Evolutionary conservation across 495 filamentous ascomycete species (phyloP).

Genomic region (Coniosporium apollinis): DNA sequence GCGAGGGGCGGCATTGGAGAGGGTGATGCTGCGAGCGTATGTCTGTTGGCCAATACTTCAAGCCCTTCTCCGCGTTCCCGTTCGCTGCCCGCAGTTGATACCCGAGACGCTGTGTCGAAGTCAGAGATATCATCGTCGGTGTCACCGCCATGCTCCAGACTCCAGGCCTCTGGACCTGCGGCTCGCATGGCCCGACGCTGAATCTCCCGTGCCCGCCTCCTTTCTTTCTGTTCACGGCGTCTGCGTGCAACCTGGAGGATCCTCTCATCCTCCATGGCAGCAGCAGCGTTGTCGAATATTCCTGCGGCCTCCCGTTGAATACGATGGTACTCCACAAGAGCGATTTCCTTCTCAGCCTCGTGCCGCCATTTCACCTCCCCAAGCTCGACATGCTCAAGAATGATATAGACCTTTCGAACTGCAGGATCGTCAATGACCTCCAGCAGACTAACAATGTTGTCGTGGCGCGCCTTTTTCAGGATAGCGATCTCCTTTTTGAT

Average conservation of each 20-base stretch:
- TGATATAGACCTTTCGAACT: constrained; percentile 93
- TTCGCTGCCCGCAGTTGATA: constrained; percentile 9
- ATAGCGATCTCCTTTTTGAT: constrained; percentile 96
- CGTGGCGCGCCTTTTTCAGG: constrained; percentile 90
- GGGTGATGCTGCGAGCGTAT: constrained; percentile 2
- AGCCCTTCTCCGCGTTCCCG: no score
- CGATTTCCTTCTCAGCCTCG: constrained; percentile 62
- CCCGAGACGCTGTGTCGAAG: constrained; percentile 8
- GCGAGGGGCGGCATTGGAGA: constrained; percentile 7
- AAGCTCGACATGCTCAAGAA: constrained; percentile 82
- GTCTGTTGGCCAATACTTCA: constrained; percentile 1
- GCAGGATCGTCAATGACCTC: constrained; percentile 97
- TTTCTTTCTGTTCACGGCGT: constrained; percentile 13
- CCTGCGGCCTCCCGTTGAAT: constrained; percentile 54
- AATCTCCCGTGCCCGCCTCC: constrained; percentile 9
- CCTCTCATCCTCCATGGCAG: constrained; percentile 42
- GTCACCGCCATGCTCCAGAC: constrained; percentile 61
- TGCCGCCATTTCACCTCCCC: constrained; percentile 91
- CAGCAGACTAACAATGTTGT: constrained; percentile 82
- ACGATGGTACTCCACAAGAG: constrained; percentile 62
- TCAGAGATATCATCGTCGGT: constrained; percentile 27
- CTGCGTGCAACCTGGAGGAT: constrained; percentile 18
- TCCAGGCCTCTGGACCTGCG: constrained; percentile 39
- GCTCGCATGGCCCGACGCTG: constrained; percentile 4
- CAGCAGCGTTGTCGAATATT: constrained; percentile 14